Evolutionary conservation across 192 early-diverging fungal genomes (phyloP).

Genomic region (Coemansia erecta): DNA sequence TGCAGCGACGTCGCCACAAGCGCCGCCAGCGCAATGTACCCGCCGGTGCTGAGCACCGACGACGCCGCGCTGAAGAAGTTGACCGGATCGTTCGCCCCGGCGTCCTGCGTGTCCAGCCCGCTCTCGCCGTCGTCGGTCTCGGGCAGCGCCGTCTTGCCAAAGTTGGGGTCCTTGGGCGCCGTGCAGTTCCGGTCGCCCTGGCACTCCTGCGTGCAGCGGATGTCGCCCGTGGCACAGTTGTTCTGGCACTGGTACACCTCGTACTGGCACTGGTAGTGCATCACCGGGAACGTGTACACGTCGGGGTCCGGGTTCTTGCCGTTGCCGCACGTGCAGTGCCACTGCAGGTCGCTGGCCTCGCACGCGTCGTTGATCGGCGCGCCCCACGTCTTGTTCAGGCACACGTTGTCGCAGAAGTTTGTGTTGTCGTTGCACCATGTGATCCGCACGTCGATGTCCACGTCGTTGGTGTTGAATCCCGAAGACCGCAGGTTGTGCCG

Average conservation of each 20-base stretch:
- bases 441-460: constrained; percentile 41
- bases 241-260: constrained; percentile 53
- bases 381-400: constrained; percentile 53
- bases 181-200: constrained; percentile 54
- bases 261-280: constrained; percentile 51
- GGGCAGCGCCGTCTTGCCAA: constrained; percentile 35
- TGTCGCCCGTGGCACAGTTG: constrained; percentile 54
- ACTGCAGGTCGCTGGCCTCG: constrained; percentile 41
- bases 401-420: constrained; percentile 55
- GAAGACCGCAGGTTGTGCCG: constrained; percentile 29
- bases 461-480: constrained; percentile 35
- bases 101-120: constrained; percentile 36
- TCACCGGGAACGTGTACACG: constrained; percentile 54
- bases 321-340: constrained; percentile 54
- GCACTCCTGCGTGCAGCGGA: constrained; percentile 53
- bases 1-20: constrained; percentile 45
- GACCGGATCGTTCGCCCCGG: constrained; percentile 21
- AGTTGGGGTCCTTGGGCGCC: constrained; percentile 51
- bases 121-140: constrained; percentile 33
- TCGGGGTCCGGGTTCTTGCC: constrained; percentile 54
- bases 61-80: constrained; percentile 50
- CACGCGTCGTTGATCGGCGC: constrained; percentile 49
- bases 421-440: constrained; percentile 56
- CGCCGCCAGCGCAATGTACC: constrained; percentile 35
- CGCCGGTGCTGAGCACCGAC: constrained; percentile 23